A percentile compares a stretch with the other conserved stretches of the same genome.
phyloP scores from a whole-genome alignment of 495 filamentous ascomycete genomes.

The Tuber umbilicatum region DNA sequence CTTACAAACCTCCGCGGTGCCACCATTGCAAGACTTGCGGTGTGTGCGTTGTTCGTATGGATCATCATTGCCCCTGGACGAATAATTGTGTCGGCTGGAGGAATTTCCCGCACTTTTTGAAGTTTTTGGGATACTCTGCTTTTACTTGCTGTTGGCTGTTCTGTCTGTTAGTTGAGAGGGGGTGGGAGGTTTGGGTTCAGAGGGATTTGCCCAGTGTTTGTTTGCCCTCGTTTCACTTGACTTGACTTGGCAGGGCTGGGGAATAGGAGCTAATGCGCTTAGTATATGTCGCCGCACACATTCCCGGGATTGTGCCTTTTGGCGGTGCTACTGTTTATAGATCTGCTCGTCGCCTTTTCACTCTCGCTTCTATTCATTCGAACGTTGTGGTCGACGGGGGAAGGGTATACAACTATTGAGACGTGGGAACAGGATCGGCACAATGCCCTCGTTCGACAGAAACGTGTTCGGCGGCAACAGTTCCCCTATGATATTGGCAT shows the following conservation, averaged over 20 bases:
- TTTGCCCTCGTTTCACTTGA: not conserved
- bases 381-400: constrained; percentile 52
- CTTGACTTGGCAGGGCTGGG: constrained; percentile 4
- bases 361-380: constrained; percentile 41
- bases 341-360: constrained; percentile 20
- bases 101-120: constrained; percentile 83
- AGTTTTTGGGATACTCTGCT: constrained; percentile 76
- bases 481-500: constrained; percentile 92
- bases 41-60: constrained; percentile 92
- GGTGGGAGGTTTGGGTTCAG: constrained; percentile 16
- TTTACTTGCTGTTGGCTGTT: constrained; percentile 58
- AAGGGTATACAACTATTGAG: constrained; percentile 80
- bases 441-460: constrained; percentile 60
- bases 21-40: constrained; percentile 86
- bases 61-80: constrained; percentile 98
- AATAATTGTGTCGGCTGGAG: constrained; percentile 84
- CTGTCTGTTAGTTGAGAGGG: constrained; percentile 43
- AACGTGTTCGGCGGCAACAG: constrained; percentile 60
- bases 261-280: constrained; percentile 1
- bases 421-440: constrained; percentile 88
- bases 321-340: constrained; percentile 11
- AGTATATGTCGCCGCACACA: constrained; percentile 29
- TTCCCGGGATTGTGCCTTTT: constrained; percentile 25
- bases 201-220: constrained; percentile 9
- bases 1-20: constrained; percentile 73